Conservation (phyloP, 805 yeast species). For the Ogataea siamensis region DNA sequence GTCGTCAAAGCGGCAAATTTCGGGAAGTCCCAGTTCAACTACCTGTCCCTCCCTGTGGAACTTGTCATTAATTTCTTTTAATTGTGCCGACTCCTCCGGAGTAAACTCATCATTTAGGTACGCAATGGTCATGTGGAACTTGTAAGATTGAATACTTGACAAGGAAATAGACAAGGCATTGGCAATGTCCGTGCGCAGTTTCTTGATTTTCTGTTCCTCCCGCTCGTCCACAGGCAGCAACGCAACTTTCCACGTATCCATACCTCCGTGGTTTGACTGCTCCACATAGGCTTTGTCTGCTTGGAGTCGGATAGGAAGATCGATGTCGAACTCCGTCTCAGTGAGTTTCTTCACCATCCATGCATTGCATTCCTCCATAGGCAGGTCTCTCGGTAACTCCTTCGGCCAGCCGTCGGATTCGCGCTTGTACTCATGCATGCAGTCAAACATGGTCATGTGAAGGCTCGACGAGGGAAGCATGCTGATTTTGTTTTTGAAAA, state of each 20-base stretch:
- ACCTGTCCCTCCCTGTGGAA: slow-evolving; percentile 10
- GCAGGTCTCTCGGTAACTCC: slow-evolving; percentile 13
- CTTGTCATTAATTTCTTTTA: slow-evolving; percentile 11
- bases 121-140: slow-evolving; percentile 21
- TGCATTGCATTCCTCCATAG: slow-evolving; percentile 17
- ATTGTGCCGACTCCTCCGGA: slow-evolving; percentile 15
- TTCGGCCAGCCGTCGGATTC: slow-evolving; percentile 18
- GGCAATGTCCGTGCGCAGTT: slow-evolving; percentile 14
- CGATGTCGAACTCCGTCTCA: slow-evolving; percentile 8
- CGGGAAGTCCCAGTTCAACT: slow-evolving; percentile 19
- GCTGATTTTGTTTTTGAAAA: slow-evolving; percentile 17
- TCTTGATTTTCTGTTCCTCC: slow-evolving; percentile 12
- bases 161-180: slow-evolving; percentile 8
- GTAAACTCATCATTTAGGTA: slow-evolving; percentile 18
- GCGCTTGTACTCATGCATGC: slow-evolving; percentile 18
- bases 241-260: slow-evolving; percentile 23
- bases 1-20: slow-evolving; percentile 20
- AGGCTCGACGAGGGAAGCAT: slow-evolving; percentile 21
- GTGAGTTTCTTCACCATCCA: slow-evolving; percentile 16
- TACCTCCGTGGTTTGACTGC: slow-evolving; percentile 13
- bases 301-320: slow-evolving; percentile 17
- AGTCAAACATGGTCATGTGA: slow-evolving; percentile 21
- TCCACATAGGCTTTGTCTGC: slow-evolving; percentile 14
- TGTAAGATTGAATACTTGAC: slow-evolving; percentile 8
- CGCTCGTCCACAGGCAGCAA: slow-evolving; percentile 14